Percentiles rank a stretch among this genome's conserved stretches.
Evolutionary conservation across 371 early-diverging fungal genomes (phyloP).

Genomic region (Mortierella sp.): DNA sequence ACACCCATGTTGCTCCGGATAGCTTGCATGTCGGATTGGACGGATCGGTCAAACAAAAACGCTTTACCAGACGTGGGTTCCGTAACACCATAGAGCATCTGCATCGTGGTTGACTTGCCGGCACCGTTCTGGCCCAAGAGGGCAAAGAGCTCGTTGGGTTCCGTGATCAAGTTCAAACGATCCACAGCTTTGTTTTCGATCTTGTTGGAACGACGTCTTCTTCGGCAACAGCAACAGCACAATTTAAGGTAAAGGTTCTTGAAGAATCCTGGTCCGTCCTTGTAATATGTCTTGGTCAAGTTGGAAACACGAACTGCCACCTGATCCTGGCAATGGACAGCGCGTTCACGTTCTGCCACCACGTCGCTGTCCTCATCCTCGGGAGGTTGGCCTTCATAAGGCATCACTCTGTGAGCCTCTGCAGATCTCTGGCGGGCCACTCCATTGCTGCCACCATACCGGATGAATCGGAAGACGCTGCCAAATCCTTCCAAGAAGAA

Average conservation of each 20-base stretch:
- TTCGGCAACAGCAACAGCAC: conserved; percentile 34
- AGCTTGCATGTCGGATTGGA: conserved; percentile 28
- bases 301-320: conserved; percentile 48
- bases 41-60: conserved; percentile 42
- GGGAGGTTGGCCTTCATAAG: conserved; percentile 35
- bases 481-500: conserved; percentile 70
- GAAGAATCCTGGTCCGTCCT: conserved; percentile 34
- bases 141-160: conserved; percentile 48
- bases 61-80: conserved; percentile 39
- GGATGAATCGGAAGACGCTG: conserved; percentile 55
- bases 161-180: conserved; percentile 44
- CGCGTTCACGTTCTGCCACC: conserved; percentile 56
- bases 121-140: conserved; percentile 53
- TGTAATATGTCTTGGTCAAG: conserved; percentile 44
- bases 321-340: conserved; percentile 37
- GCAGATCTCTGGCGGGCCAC: conserved; percentile 17
- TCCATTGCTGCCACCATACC: conserved; percentile 28
- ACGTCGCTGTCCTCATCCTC: conserved; percentile 68
- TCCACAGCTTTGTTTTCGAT: conserved; percentile 42
- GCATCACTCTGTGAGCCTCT: conserved; percentile 39
- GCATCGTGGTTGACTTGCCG: conserved; percentile 53
- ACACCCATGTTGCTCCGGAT: conserved; percentile 55
- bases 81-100: conserved; percentile 51
- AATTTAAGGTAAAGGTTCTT: conserved; percentile 23
- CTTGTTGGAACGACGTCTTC: conserved; percentile 27